These are phyloP conservation scores for Talaromyces sp. DNA, from an alignment of 2,329 filamentous ascomycete species.

Conservation along the genomic window DNA sequence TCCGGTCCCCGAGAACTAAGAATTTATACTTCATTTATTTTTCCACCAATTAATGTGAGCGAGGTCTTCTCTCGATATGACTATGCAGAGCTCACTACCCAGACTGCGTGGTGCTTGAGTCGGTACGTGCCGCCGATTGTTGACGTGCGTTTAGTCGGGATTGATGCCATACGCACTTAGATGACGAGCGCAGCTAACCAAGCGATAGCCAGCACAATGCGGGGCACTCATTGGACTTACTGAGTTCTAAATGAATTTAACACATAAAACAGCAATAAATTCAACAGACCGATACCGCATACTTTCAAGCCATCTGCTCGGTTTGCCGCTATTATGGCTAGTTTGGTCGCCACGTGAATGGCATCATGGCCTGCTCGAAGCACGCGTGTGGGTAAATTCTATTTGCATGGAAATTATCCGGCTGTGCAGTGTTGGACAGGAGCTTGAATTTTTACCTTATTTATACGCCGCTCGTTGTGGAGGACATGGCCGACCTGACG, in stretches of 20 bases:
- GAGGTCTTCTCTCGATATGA: neutral
- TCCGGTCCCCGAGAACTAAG: neutral
- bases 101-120: neutral
- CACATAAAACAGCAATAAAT: neutral
- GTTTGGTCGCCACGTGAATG: neutral
- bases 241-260: neutral
- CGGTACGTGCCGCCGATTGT: neutral
- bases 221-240: neutral
- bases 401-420: neutral
- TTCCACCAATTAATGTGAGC: conserved; percentile 5
- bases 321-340: neutral
- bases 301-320: neutral
- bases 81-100: neutral
- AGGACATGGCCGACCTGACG: neutral
- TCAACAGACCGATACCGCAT: neutral
- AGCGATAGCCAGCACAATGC: neutral
- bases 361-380: conserved; percentile 2
- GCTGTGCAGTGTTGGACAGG: neutral
- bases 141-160: neutral
- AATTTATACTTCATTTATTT: neutral
- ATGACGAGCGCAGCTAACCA: neutral
- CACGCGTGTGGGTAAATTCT: neutral
- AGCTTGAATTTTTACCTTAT: neutral
- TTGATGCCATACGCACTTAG: conserved; percentile 11
- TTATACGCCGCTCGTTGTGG: neutral